Conservation (phyloP, 2,329 filamentous ascomycete species). For the Penicillium sp. region DNA sequence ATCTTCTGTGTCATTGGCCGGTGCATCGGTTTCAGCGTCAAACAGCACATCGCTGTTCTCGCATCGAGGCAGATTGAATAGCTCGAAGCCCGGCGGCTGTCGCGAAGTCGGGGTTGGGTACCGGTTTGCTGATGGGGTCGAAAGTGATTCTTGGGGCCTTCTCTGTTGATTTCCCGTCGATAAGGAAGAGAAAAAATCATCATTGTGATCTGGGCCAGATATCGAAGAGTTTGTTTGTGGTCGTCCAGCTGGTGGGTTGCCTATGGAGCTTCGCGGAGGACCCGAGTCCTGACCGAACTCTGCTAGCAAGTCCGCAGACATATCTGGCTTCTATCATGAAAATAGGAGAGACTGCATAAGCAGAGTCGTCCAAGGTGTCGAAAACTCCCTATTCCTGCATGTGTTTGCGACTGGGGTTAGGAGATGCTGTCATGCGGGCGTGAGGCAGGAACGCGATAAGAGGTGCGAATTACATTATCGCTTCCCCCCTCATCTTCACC, state of each 20-base stretch:
- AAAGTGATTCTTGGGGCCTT: neutral
- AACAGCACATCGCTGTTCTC: constrained; percentile 58
- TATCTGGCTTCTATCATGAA: constrained; percentile 24
- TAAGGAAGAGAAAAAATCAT: constrained; percentile 15
- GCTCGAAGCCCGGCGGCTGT: constrained; percentile 7
- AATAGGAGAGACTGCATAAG: neutral
- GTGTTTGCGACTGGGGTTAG: constrained; percentile 1
- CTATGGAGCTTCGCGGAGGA: constrained; percentile 16
- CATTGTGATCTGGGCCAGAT: constrained; percentile 21
- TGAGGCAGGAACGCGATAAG: constrained; percentile 20
- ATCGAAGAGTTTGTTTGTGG: constrained; percentile 23
- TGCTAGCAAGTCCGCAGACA: constrained; percentile 57
- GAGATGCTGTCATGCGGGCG: constrained; percentile 8
- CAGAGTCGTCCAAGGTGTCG: neutral
- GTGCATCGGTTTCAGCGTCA: constrained; percentile 51
- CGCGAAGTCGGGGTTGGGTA: constrained; percentile 3
- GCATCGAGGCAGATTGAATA: constrained; percentile 23
- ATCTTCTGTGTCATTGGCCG: constrained; percentile 34
- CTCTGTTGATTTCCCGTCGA: neutral
- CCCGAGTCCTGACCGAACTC: constrained; percentile 45
- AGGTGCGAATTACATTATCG: constrained; percentile 24
- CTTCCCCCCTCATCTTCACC: constrained; percentile 17
- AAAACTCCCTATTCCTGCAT: neutral
- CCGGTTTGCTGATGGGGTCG: neutral
- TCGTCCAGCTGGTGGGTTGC: constrained; percentile 7